phyloP scores from a whole-genome alignment of 2,329 filamentous ascomycete species.

The Lachnellula arida region DNA sequence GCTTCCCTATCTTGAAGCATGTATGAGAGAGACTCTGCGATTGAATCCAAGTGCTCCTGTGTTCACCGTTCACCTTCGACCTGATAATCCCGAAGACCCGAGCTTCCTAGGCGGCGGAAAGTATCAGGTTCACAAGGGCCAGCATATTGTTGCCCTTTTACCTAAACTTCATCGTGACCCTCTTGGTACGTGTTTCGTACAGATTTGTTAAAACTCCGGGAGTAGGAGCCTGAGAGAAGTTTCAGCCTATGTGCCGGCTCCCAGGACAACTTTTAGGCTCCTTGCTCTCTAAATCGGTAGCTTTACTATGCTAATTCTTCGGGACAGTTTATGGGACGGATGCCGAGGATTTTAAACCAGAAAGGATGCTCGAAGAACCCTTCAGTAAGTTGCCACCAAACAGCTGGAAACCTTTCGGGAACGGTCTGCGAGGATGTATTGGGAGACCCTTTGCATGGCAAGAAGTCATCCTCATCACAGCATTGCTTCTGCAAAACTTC shows the following conservation, averaged over 20 bases:
- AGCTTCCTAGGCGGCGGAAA: constrained; percentile 39
- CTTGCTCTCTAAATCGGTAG: too few species aligned
- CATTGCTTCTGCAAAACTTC: constrained; percentile 67
- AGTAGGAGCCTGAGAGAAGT: too few species aligned
- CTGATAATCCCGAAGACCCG: constrained; percentile 28
- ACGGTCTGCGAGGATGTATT: constrained; percentile 67
- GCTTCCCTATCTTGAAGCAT: constrained; percentile 61
- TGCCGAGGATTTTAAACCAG: constrained; percentile 61
- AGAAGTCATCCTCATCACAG: constrained; percentile 58
- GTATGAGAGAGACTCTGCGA: constrained; percentile 63
- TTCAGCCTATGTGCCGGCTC: too few species aligned
- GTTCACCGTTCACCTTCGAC: constrained; percentile 44
- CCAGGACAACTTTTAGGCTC: too few species aligned
- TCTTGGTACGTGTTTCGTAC: constrained; percentile 13
- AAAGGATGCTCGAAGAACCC: constrained; percentile 66
- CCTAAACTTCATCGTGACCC: constrained; percentile 58
- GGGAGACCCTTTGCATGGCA: constrained; percentile 73
- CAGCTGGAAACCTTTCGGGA: constrained; percentile 72
- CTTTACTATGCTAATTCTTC: too few species aligned
- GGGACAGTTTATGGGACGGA: constrained; percentile 56
- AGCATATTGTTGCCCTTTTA: constrained; percentile 47
- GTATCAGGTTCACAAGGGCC: constrained; percentile 40
- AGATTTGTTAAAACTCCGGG: too few species aligned
- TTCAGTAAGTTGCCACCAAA: constrained; percentile 61
- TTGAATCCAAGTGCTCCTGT: constrained; percentile 55